Conservation (phyloP, 208 protist species). For the Trypanosomatidae sp. region DNA sequence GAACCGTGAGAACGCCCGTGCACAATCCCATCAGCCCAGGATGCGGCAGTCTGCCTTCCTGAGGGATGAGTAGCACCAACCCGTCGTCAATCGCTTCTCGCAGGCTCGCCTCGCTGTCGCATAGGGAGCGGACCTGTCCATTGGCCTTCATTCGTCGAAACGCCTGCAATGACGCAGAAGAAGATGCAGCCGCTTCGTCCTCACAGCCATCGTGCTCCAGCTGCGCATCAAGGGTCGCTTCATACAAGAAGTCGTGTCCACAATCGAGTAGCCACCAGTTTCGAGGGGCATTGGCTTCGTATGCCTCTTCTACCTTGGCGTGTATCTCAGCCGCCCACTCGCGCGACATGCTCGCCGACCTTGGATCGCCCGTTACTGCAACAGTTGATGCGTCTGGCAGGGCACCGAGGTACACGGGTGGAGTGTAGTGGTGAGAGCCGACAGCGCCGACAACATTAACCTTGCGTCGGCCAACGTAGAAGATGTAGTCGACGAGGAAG, state of each 20-base stretch:
- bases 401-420: slow-evolving; percentile 56
- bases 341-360: neutral
- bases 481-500: slow-evolving; percentile 82
- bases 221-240: neutral
- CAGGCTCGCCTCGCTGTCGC: slow-evolving; percentile 45
- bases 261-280: slow-evolving; percentile 78
- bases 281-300: slow-evolving; percentile 3
- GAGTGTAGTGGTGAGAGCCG: slow-evolving; percentile 85
- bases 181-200: neutral
- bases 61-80: slow-evolving; percentile 75
- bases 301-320: slow-evolving; percentile 17
- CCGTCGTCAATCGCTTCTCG: slow-evolving; percentile 13
- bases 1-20: slow-evolving; percentile 51
- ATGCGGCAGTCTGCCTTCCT: slow-evolving; percentile 80
- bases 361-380: neutral
- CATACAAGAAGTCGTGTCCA: slow-evolving; percentile 64
- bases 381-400: neutral
- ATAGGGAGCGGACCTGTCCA: slow-evolving; percentile 30
- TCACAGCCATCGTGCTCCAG: neutral
- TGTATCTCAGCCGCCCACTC: slow-evolving; percentile 23
- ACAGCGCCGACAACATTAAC: slow-evolving; percentile 82
- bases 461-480: slow-evolving; percentile 78
- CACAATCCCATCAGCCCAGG: slow-evolving; percentile 56
- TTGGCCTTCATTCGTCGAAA: slow-evolving; percentile 28
- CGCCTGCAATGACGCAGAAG: slow-evolving; percentile 27